Evolutionary conservation across 1,284 basidiomycete species (phyloP), one percentile per base, ranked within the genome.

Genomic region (Cryptococcus sp.): DNA sequence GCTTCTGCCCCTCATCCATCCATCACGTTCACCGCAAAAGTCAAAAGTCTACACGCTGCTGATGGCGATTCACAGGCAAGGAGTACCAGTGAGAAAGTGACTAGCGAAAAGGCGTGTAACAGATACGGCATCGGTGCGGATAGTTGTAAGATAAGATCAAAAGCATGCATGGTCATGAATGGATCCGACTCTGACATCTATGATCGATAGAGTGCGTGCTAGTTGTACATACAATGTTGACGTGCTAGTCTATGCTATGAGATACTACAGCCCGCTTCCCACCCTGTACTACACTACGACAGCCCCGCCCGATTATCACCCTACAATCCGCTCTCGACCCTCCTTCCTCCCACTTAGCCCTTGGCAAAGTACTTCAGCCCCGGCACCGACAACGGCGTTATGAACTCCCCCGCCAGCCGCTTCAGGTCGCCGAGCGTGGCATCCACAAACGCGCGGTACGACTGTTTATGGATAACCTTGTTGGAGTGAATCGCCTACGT

Each of bases 371-470:
- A 53, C 59, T 67, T 67, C 24, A 74, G 50, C 2, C 50, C 64
- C 1, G 72, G 72, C 9, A 74, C 63, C 12, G 61, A 54, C 3
- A 40, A 16, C 0, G 64, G 44, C 18, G 54, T 66, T 35, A 74
- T 53, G 24, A 44, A 65, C 6, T 61, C 62, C 7, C 72, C 70
- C 11, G 66, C 62, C 2, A 58, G 43, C 2, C 58, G 55, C 16
- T 44, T 20, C 9, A 74, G 52, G 38, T 56, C 53, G 21, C 36
- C 35, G 35, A 70, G 47, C 24, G 59, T 63, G 50, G 60, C 60
- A 52, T 49, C 21, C 3, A 60, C 56, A 43, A 73, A 72, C 44
- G 61, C 62, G 40, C 57, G 65, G 50, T 73, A 75, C 46, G 61
- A 60, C 55, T 66, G 52, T 46, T 69, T 63, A 28, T 65, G 68